phyloP scores from a whole-genome alignment of 1,284 basidiomycete genomes.

The Gymnopus androsaceus region DNA sequence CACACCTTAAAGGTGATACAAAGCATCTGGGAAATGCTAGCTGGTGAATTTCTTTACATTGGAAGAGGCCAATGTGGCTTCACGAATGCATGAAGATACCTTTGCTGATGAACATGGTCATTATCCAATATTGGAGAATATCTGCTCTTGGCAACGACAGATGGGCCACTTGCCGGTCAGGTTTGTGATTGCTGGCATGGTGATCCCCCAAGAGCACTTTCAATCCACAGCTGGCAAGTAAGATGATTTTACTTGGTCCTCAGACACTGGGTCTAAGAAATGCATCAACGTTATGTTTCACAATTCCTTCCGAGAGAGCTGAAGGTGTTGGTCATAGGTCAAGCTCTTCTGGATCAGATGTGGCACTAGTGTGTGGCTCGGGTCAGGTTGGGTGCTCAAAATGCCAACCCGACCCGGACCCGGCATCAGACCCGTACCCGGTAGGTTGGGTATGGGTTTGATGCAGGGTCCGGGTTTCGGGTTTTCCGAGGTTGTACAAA shows the following conservation, averaged over 20 bases:
- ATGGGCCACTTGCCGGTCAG: constrained; percentile 5
- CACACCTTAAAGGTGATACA: background rate
- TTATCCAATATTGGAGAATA: constrained; percentile 3
- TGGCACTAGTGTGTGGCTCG: constrained; percentile 10
- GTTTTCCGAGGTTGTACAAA: no score
- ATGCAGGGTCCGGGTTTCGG: no score
- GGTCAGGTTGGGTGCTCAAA: no score
- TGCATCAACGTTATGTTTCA: background rate
- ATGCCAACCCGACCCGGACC: no score
- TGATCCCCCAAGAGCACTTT: constrained; percentile 4
- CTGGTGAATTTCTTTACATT: background rate
- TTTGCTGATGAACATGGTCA: background rate
- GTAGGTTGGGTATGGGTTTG: no score
- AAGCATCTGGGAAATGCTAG: background rate
- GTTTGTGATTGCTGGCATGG: constrained; percentile 7
- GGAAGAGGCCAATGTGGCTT: constrained; percentile 8
- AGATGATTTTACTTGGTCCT: constrained; percentile 10
- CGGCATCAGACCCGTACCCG: no score
- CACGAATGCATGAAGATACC: background rate
- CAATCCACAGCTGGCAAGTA: background rate
- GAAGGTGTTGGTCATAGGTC: background rate
- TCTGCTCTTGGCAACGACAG: background rate
- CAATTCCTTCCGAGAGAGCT: constrained; percentile 1
- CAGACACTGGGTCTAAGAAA: constrained; percentile 2
- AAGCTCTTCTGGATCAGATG: background rate